phyloP scores from a whole-genome alignment of 805 yeast species.

The Candida tammaniensis region DNA sequence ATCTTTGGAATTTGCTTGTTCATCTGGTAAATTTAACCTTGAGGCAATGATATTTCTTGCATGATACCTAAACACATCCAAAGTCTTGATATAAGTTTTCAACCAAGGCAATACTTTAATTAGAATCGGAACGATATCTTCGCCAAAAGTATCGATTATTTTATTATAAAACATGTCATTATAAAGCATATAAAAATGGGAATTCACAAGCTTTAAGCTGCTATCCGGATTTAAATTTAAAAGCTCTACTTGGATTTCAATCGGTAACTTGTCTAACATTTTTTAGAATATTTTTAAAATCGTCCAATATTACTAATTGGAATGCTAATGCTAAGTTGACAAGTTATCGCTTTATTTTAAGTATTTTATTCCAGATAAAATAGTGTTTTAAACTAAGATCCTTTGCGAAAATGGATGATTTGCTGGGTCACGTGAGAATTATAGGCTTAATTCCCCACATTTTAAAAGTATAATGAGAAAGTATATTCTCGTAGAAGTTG shows the following conservation, averaged over 20 bases:
- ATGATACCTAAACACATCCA: conserved; percentile 31
- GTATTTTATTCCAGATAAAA: too few species aligned
- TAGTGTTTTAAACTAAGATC: too few species aligned
- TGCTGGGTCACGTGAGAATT: too few species aligned
- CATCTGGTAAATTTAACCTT: conserved; percentile 22
- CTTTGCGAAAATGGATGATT: too few species aligned
- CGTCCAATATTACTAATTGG: too few species aligned
- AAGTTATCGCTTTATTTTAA: too few species aligned
- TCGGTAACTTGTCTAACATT: conserved; percentile 30
- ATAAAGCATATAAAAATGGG: conserved; percentile 48
- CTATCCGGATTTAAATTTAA: conserved; percentile 31
- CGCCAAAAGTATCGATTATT: conserved; percentile 36
- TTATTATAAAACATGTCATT: conserved; percentile 47
- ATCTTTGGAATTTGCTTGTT: neutral
- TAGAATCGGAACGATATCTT: conserved; percentile 26
- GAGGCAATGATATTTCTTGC: conserved; percentile 26
- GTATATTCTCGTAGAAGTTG: too few species aligned
- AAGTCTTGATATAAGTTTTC: conserved; percentile 33
- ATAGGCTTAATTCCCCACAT: too few species aligned
- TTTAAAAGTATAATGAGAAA: too few species aligned
- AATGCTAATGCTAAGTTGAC: too few species aligned
- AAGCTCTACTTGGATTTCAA: conserved; percentile 41
- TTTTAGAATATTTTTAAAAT: too few species aligned
- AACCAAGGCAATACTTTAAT: conserved; percentile 39
- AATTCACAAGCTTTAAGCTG: conserved; percentile 30